A percentile compares a stretch with the other conserved stretches of the same genome.
Conservation (phyloP, 2,329 filamentous ascomycete species). For the Epichloe sylvatica region DNA sequence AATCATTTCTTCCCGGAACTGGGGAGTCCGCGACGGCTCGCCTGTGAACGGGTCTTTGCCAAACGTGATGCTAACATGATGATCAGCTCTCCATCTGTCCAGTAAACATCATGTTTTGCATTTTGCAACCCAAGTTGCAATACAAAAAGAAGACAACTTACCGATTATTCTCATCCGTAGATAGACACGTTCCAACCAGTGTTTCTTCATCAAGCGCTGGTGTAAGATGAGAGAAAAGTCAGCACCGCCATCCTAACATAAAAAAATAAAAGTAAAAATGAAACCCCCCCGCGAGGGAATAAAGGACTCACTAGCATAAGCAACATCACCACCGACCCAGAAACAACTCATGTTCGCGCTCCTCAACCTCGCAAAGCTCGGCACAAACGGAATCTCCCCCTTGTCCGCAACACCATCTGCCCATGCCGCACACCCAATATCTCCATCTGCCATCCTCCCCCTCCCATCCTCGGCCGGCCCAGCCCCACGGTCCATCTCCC, state of each 20-base stretch:
- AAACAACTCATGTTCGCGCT: slow-evolving; percentile 26
- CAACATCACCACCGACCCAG: slow-evolving; percentile 26
- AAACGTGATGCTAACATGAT: slow-evolving; percentile 6
- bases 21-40: background rate
- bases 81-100: background rate
- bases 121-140: no score
- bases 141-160: slow-evolving; percentile 9
- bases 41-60: slow-evolving; percentile 1
- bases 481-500: slow-evolving; percentile 15
- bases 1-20: slow-evolving; percentile 22
- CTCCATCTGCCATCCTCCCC: slow-evolving; percentile 12
- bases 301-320: slow-evolving; percentile 29
- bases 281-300: background rate
- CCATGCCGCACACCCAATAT: slow-evolving; percentile 23
- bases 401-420: slow-evolving; percentile 24
- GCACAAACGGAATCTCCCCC: slow-evolving; percentile 27
- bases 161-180: slow-evolving; percentile 28
- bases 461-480: slow-evolving; percentile 9
- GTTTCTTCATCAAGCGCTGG: slow-evolving; percentile 21
- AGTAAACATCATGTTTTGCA: background rate
- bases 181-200: slow-evolving; percentile 28
- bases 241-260: background rate
- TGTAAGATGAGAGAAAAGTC: background rate
- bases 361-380: slow-evolving; percentile 14
- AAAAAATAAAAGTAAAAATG: no score